Base-by-base conservation (phyloP, 2,329 filamentous ascomycete genomes). In the Dothideomycetidae sp. region DNA sequence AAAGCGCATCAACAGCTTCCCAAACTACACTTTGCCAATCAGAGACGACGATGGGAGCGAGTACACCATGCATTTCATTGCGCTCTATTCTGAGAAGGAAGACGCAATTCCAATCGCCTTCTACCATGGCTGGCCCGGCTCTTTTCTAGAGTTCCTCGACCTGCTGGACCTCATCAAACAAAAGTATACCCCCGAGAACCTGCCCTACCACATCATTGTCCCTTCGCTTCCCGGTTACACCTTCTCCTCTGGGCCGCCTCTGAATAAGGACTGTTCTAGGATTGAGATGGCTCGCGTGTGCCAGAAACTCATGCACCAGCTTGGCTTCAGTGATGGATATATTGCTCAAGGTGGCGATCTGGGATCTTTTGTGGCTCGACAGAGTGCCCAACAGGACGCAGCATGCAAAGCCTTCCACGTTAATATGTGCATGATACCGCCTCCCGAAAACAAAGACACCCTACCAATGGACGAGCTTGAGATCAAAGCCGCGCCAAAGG, bases 271-370 rank as follows among this genome's bases (percentile, higher is more conserved):
- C 43, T 70, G 63, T 44, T 50, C 44, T 0, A 42, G 56, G 0
- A 45, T 51, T 1, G 59, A 64, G 33, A 59, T 55, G 17, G 60
- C 66, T 0, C 51, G 57, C 1, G 50, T 69, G 5, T 55, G 73
- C 37, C 59, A 74, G 50, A 57, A 62, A 14, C 45, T 75, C 2
- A 68, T 75, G 61, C 42, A 65, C 2, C 57, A 57, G 0, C 58
- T 75, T 3, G 72, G 71, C 0, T 71, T 75, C 32, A 58, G 55
- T 0, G 42, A 44, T 1, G 65, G 64, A 2, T 75, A 75, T 43
- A 50, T 72, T 5, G 60, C 61, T 0, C 70, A 75, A 49, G 72
- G 72, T 7, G 72, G 72, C 3, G 72, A 77, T 45, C 55, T 75
- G 2, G 67, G 70, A 2, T 61, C 58, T 30, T 51, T 58, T 16